These are phyloP conservation scores for Dimocarpus longan DNA, from an alignment of 345 rosid genomes.

Conservation along the genomic window DNA sequence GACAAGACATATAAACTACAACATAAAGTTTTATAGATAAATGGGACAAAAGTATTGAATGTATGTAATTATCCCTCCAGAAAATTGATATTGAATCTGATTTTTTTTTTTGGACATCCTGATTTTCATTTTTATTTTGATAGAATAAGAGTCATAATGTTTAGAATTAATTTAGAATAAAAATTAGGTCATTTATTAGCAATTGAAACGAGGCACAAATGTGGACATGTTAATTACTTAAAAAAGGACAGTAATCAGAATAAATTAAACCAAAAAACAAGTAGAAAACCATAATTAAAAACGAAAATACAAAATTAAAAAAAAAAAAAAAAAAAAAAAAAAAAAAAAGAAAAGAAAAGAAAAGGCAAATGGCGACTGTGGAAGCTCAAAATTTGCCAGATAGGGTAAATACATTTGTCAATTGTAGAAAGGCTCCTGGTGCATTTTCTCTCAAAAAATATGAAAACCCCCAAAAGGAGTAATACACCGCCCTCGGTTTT, in stretches of 20 bases:
- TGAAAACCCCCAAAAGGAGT: not conserved
- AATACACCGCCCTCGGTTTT: slow-evolving; percentile 15
- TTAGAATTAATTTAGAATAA: no score
- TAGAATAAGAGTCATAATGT: no score
- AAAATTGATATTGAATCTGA: no score
- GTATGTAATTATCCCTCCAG: no score
- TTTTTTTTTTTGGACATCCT: no score
- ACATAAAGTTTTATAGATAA: no score
- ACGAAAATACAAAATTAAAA: no score
- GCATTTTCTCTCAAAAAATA: not conserved
- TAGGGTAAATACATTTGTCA: not conserved
- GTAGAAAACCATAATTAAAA: not conserved
- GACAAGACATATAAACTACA: no score
- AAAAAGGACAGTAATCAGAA: not conserved
- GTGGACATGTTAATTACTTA: not conserved
- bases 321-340: not conserved
- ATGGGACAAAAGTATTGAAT: no score
- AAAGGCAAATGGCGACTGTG: not conserved
- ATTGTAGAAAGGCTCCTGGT: not conserved
- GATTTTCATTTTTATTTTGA: no score
- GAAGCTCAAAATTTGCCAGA: not conserved
- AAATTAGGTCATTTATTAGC: no score
- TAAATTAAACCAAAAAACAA: not conserved
- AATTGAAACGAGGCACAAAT: no score
- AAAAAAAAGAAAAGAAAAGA: not conserved